Percentiles rank a stretch among this genome's conserved stretches.
phyloP scores from a whole-genome alignment of 495 filamentous ascomycete species.

The Aspergillus sparsus region DNA sequence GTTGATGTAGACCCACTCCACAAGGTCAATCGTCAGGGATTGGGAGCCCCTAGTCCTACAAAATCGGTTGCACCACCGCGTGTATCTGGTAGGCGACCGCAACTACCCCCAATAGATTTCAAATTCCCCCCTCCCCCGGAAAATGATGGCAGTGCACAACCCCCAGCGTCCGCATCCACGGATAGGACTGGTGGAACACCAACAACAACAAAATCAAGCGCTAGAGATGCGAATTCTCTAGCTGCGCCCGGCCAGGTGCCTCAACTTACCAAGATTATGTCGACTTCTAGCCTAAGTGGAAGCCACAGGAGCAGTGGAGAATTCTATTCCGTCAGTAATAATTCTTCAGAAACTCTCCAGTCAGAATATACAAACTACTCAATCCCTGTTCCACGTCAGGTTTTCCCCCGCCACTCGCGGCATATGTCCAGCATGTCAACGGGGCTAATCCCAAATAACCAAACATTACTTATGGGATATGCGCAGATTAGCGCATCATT shows the following conservation, averaged over 20 bases:
- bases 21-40: slow-evolving; percentile 28
- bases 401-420: slow-evolving; percentile 58
- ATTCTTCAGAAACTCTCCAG: slow-evolving; percentile 87
- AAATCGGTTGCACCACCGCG: slow-evolving; percentile 32
- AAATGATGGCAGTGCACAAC: slow-evolving; percentile 32
- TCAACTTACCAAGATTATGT: slow-evolving; percentile 69
- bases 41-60: slow-evolving; percentile 33
- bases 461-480: slow-evolving; percentile 96
- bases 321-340: slow-evolving; percentile 90
- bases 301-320: slow-evolving; percentile 85
- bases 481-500: slow-evolving; percentile 93
- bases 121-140: slow-evolving; percentile 62
- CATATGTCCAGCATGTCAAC: slow-evolving; percentile 60
- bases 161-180: slow-evolving; percentile 33
- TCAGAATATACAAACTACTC: slow-evolving; percentile 84
- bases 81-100: slow-evolving; percentile 36
- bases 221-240: slow-evolving; percentile 25
- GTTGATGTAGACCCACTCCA: slow-evolving; percentile 36
- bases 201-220: slow-evolving; percentile 17
- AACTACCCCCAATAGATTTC: slow-evolving; percentile 59
- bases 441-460: slow-evolving; percentile 52
- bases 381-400: slow-evolving; percentile 44
- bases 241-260: slow-evolving; percentile 52
- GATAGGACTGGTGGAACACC: slow-evolving; percentile 22
- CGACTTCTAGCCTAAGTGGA: slow-evolving; percentile 65